Conservation (phyloP, 1,139 yeast species). For the Scheffersomyces illinoinensis region DNA sequence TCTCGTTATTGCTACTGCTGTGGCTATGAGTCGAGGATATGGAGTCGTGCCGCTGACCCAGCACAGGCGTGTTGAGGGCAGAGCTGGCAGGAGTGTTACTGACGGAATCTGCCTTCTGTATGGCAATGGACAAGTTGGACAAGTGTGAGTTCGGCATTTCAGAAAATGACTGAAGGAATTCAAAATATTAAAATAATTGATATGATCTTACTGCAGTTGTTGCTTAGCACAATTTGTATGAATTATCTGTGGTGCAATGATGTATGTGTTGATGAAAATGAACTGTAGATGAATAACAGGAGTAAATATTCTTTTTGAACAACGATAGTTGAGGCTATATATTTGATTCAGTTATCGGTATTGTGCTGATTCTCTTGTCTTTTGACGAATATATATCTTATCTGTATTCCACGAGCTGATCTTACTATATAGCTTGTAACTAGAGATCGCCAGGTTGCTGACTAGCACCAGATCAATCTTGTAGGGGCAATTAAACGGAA, state of each 20-base stretch:
- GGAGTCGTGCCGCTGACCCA: neutral
- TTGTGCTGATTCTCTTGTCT: neutral
- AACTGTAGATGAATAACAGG: neutral
- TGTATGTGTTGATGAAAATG: neutral
- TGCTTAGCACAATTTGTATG: neutral
- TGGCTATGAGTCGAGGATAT: slow-evolving; percentile 2
- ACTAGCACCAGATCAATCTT: neutral
- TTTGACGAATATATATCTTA: neutral
- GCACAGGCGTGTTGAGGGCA: neutral
- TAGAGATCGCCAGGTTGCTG: neutral
- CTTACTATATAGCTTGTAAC: neutral
- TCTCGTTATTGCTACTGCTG: slow-evolving; percentile 1
- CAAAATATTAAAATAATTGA: neutral
- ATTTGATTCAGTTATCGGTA: neutral
- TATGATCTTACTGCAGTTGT: neutral
- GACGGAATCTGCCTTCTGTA: slow-evolving; percentile 40
- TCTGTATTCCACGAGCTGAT: neutral
- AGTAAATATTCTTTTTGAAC: neutral
- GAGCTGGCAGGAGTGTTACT: slow-evolving; percentile 10
- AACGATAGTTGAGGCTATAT: too few relatives aligned
- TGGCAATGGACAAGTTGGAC: slow-evolving; percentile 48
- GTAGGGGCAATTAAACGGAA: neutral
- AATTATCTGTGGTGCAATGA: neutral
- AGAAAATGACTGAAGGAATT: neutral
- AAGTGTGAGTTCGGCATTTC: slow-evolving; percentile 39